Evolutionary conservation across 345 rosid species (phyloP).

Genomic region (Rhizophora apiculata): DNA sequence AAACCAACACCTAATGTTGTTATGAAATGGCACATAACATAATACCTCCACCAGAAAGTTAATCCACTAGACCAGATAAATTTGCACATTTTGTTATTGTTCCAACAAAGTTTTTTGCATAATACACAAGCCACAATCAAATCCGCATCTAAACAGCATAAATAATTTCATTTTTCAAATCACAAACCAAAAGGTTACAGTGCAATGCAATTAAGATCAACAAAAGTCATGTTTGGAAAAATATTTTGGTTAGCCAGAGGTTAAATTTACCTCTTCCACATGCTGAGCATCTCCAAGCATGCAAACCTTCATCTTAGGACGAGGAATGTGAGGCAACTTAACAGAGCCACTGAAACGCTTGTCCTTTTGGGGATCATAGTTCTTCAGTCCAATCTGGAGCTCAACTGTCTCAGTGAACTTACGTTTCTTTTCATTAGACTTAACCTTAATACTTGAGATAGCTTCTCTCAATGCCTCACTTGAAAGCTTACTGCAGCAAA

Average conservation of each 20-base stretch:
- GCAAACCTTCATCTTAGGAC: slow-evolving; percentile 91
- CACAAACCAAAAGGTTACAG: background rate
- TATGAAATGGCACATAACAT: too few relatives aligned
- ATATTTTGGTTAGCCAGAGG: background rate
- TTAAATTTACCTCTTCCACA: slow-evolving; percentile 71
- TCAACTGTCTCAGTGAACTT: slow-evolving; percentile 88
- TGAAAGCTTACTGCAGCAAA: slow-evolving; percentile 73
- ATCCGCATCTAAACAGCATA: too few relatives aligned
- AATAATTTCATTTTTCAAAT: too few relatives aligned
- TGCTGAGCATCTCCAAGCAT: slow-evolving; percentile 98
- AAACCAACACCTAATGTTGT: too few relatives aligned
- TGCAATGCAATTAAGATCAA: background rate
- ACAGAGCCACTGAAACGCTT: slow-evolving; percentile 93
- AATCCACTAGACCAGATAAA: too few relatives aligned
- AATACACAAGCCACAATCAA: too few relatives aligned
- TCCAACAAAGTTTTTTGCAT: too few relatives aligned
- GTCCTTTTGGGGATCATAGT: slow-evolving; percentile 92
- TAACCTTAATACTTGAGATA: slow-evolving; percentile 45
- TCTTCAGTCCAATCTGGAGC: slow-evolving; percentile 91
- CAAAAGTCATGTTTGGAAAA: background rate
- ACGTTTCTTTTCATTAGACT: slow-evolving; percentile 60
- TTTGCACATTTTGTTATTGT: too few relatives aligned
- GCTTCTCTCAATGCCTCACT: slow-evolving; percentile 89
- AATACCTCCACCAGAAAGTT: too few relatives aligned
- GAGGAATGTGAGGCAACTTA: slow-evolving; percentile 85